A percentile compares a stretch with the other conserved stretches of the same genome.
Conservation (phyloP, 116 monocot genomes). For the Zostera marina region DNA sequence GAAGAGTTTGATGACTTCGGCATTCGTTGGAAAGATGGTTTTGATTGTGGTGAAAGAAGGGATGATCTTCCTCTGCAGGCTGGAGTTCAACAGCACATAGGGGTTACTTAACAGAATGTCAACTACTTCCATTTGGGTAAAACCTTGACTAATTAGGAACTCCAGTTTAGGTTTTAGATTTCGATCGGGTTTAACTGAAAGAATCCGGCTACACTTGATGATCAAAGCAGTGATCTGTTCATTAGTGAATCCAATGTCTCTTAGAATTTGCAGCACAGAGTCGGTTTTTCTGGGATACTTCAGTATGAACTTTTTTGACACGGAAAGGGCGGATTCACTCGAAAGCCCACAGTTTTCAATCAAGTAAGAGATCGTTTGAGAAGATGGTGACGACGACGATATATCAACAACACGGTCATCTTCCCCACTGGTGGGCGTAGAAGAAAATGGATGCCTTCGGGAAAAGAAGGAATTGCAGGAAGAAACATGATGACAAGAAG, state of each 20-base stretch:
- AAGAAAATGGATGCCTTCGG: too few relatives aligned
- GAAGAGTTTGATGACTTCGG: not conserved
- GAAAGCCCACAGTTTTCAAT: not conserved
- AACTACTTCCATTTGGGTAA: not conserved
- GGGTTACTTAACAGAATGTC: not conserved
- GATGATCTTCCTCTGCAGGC: slow-evolving; percentile 1
- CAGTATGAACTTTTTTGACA: not conserved
- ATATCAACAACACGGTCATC: not conserved
- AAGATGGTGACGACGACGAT: not conserved
- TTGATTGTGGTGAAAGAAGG: not conserved
- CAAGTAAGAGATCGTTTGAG: not conserved
- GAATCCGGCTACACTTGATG: not conserved
- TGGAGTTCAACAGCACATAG: not conserved
- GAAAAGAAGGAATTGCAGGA: too few relatives aligned
- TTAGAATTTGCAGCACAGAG: not conserved
- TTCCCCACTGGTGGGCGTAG: too few relatives aligned
- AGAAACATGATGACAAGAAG: too few relatives aligned
- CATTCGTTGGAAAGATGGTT: slow-evolving; percentile 1
- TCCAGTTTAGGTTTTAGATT: not conserved
- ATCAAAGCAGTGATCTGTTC: not conserved
- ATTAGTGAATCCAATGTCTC: not conserved
- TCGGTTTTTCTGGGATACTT: not conserved
- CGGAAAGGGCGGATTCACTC: not conserved
- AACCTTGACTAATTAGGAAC: not conserved
- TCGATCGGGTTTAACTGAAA: not conserved